A percentile compares a stretch with the other conserved stretches of the same genome.
phyloP scores from a whole-genome alignment of 2,329 filamentous ascomycete genomes.

The Fusarium sp. region DNA sequence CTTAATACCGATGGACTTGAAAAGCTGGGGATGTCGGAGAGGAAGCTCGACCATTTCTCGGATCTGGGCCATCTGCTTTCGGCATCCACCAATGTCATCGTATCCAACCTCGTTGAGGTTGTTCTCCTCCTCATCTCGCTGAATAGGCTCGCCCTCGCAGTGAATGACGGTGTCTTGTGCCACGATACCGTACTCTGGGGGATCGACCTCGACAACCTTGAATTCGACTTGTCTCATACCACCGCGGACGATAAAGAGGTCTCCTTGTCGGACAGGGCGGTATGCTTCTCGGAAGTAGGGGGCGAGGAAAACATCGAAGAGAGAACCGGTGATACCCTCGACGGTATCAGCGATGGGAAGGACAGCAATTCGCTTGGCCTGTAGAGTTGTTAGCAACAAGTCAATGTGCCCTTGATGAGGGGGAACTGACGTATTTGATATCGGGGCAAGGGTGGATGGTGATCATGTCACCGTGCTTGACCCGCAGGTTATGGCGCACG shows the following conservation, averaged over 20 bases:
- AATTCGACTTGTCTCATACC: conserved; percentile 99
- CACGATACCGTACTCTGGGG: conserved; percentile 98
- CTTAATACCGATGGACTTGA: conserved; percentile 99
- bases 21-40: conserved; percentile 95
- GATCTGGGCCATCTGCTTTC: conserved; percentile 99
- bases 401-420: neutral
- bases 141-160: conserved; percentile 90
- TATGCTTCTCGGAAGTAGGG: conserved; percentile 99
- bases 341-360: conserved; percentile 98
- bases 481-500: conserved; percentile 96
- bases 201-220: conserved; percentile 99
- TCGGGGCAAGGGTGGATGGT: conserved; percentile 98
- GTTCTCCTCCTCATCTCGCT: conserved; percentile 98
- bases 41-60: conserved; percentile 98
- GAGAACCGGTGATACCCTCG: conserved; percentile 95
- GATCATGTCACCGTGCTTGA: conserved; percentile 98
- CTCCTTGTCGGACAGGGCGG: conserved; percentile 94
- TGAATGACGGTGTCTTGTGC: conserved; percentile 99
- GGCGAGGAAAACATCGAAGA: conserved; percentile 99
- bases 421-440: conserved; percentile 94
- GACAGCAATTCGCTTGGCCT: conserved; percentile 99
- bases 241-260: conserved; percentile 96
- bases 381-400: conserved; percentile 26
- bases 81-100: conserved; percentile 98
- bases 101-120: conserved; percentile 99